Percentiles rank a stretch among this genome's conserved stretches.
Evolutionary conservation across 768 basidiomycete species (phyloP).

Genomic region (Amanita jacksonii): DNA sequence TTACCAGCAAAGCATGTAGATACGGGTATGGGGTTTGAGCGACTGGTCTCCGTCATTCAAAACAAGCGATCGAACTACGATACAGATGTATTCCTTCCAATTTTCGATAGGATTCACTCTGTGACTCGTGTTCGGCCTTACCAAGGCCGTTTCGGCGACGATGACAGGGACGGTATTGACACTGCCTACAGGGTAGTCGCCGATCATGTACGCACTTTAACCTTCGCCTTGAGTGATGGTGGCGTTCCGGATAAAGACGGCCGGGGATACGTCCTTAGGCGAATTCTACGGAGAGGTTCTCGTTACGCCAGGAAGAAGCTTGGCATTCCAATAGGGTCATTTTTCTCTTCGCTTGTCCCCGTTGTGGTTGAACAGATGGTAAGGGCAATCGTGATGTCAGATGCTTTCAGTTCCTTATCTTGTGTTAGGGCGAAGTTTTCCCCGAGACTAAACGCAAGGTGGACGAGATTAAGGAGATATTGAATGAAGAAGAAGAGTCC

Average conservation of each 20-base stretch:
- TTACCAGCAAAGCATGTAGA: slow-evolving; percentile 95
- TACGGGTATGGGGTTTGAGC: slow-evolving; percentile 99
- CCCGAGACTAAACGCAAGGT: slow-evolving; percentile 84
- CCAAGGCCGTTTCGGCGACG: slow-evolving; percentile 84
- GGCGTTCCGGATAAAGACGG: slow-evolving; percentile 96
- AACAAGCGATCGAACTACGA: slow-evolving; percentile 94
- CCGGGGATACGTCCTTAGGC: slow-evolving; percentile 91
- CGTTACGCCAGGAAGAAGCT: slow-evolving; percentile 94
- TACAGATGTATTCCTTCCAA: slow-evolving; percentile 88
- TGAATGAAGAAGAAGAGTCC: slow-evolving; percentile 96
- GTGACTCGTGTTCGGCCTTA: slow-evolving; percentile 86
- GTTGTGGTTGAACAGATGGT: slow-evolving; percentile 87
- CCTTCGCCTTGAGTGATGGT: slow-evolving; percentile 93
- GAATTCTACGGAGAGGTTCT: slow-evolving; percentile 90
- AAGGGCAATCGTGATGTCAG: slow-evolving; percentile 14
- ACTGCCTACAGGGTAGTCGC: slow-evolving; percentile 97
- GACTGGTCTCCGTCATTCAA: slow-evolving; percentile 90
- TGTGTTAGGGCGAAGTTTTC: slow-evolving; percentile 67
- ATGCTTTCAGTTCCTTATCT: slow-evolving; percentile 3
- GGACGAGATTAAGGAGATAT: slow-evolving; percentile 84
- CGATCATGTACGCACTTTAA: slow-evolving; percentile 92
- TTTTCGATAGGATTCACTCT: slow-evolving; percentile 81
- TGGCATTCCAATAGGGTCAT: slow-evolving; percentile 82
- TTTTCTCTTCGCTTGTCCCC: slow-evolving; percentile 90
- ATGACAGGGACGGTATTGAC: slow-evolving; percentile 92